Evolutionary conservation across 2,329 filamentous ascomycete genomes (phyloP).

Genomic region (Ophiostoma fasciatum): DNA sequence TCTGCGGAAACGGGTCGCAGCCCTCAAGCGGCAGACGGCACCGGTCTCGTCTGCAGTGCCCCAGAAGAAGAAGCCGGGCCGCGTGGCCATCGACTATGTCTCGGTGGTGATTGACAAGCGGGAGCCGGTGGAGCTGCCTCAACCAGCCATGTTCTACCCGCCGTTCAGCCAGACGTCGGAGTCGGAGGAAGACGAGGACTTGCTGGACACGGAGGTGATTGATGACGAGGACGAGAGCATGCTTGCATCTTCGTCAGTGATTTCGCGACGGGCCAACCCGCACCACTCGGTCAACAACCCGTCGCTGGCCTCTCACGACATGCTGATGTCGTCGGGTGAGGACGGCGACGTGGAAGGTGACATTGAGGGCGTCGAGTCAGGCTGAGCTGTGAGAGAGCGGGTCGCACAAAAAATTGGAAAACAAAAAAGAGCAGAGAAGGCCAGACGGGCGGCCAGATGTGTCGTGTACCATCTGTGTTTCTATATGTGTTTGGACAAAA

Average conservation of each 20-base stretch:
- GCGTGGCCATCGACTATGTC: conserved; percentile 31
- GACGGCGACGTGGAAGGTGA: conserved; percentile 19
- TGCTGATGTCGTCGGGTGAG: conserved; percentile 23
- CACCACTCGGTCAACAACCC: conserved; percentile 23
- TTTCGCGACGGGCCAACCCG: conserved; percentile 21
- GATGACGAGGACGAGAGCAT: conserved; percentile 20
- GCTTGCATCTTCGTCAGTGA: conserved; percentile 17
- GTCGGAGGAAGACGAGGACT: conserved; percentile 12
- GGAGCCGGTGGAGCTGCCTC: conserved; percentile 33
- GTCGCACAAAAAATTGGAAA: too few relatives aligned
- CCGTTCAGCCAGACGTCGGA: conserved; percentile 28
- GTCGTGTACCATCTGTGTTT: too few relatives aligned
- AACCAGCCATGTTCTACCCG: conserved; percentile 36
- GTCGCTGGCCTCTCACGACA: conserved; percentile 24
- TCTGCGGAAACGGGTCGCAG: conserved; percentile 27
- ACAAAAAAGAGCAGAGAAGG: too few relatives aligned
- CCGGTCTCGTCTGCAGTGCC: conserved; percentile 6
- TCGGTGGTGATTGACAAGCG: conserved; percentile 27
- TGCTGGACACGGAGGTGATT: conserved; percentile 18
- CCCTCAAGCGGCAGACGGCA: conserved; percentile 8
- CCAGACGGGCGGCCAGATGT: too few relatives aligned
- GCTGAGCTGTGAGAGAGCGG: too few relatives aligned
- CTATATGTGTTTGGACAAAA: too few relatives aligned
- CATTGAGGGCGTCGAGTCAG: too few relatives aligned
- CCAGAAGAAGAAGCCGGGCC: neutral